Conservation (phyloP, 306 rosid genomes). For the Coriaria nepalensis region DNA sequence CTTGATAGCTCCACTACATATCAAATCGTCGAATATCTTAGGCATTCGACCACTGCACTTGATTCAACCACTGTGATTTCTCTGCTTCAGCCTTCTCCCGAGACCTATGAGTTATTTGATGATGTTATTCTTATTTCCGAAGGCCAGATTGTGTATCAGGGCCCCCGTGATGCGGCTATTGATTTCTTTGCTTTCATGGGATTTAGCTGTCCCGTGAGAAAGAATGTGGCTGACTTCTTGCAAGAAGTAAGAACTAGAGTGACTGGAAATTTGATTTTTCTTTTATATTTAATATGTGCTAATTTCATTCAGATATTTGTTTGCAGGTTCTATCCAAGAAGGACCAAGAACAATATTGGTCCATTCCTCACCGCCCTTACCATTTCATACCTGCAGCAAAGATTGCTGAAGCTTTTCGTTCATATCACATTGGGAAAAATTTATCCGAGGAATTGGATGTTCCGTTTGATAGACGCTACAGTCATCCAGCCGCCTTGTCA, state of each 20-base stretch:
- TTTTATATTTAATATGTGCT: constrained; percentile 11
- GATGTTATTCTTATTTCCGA: constrained; percentile 84
- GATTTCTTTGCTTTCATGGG: constrained; percentile 78
- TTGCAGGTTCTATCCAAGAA: constrained; percentile 81
- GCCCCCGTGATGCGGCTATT: constrained; percentile 66
- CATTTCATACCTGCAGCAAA: constrained; percentile 62
- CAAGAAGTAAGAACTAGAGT: constrained; percentile 70
- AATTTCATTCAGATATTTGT: constrained; percentile 15
- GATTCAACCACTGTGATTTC: constrained; percentile 86
- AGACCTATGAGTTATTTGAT: constrained; percentile 93
- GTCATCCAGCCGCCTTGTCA: constrained; percentile 93
- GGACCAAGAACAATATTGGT: constrained; percentile 99
- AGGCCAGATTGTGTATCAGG: constrained; percentile 93
- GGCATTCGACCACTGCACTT: constrained; percentile 77
- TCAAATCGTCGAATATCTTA: constrained; percentile 80
- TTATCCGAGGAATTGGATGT: constrained; percentile 50
- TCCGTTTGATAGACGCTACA: constrained; percentile 73
- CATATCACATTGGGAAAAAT: constrained; percentile 50
- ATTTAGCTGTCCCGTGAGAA: constrained; percentile 73
- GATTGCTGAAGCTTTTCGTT: constrained; percentile 66
- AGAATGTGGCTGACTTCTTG: constrained; percentile 94
- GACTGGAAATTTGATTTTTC: constrained; percentile 11
- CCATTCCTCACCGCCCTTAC: constrained; percentile 59
- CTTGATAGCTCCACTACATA: constrained; percentile 93
- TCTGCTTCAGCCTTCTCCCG: constrained; percentile 98